Base-by-base conservation (phyloP, 495 filamentous ascomycete genomes). In the Penicillium malachiteum region DNA sequence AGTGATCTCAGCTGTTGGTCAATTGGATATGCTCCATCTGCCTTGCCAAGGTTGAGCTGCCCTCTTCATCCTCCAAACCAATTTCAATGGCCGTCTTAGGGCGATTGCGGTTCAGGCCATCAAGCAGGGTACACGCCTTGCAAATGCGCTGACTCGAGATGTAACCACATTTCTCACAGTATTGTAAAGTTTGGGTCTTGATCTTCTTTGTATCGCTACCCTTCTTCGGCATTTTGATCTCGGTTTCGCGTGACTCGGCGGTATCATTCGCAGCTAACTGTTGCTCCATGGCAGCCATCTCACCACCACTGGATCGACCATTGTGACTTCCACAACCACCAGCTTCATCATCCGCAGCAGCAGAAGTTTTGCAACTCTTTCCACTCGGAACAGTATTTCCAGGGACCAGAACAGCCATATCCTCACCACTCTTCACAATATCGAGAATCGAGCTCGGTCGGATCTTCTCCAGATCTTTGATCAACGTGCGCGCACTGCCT, bases 141-240 rank as follows among this genome's bases (percentile, higher is more conserved):
- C 94, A 98, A 40, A 96, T 82, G n/a, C 81, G 79, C 69, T 97
- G 94, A 65, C 91, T 96, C 0, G 93, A 96, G 67, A 98, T 87
- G 65, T 98, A 98, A 10, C 94, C 94, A 60, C 94, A 98, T 30
- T 83, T 85, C 63, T 82, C 84, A 65, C 94, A 98, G 59, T 84
- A 88, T 5, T 91, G 88, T 54, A 96, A 78, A n/a, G 82, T 84
- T 69, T 97, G 94, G 53, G 70, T 72, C 32, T 80, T 76, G 14
- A 82, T 74, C 35, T 56, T 62, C 7, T 35, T 48, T 38, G 65
- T 56, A 35, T 52, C n/a, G 52, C 39, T 30, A 44, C 57, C 34
- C 69, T 70, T 40, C 54, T 62, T 46, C 5, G 71, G 59, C 14
- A 81, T 52, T 13, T 80, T 78, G 52, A 97, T 78, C 59, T 96